phyloP scores from a whole-genome alignment of 495 filamentous ascomycete genomes.

The Penicillium atrosanguineum region DNA sequence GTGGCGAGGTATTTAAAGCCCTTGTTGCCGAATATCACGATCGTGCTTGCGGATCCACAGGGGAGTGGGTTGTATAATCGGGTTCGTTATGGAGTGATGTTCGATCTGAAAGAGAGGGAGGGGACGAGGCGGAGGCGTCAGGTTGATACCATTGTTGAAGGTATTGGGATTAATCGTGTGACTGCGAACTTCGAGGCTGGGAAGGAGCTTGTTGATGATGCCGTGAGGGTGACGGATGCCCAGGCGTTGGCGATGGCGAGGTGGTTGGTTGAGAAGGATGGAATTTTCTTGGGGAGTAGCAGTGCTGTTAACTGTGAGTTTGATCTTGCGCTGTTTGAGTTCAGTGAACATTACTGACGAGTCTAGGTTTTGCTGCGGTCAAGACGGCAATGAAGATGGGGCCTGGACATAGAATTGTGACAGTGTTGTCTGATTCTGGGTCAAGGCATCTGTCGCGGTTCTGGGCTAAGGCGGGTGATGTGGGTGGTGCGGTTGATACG shows the following conservation, averaged over 20 bases:
- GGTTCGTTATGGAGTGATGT: slow-evolving; percentile 93
- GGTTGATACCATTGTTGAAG: slow-evolving; percentile 95
- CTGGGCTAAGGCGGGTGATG: slow-evolving; percentile 76
- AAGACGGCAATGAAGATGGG: slow-evolving; percentile 73
- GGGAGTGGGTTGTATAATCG: slow-evolving; percentile 92
- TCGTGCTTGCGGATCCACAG: slow-evolving; percentile 91
- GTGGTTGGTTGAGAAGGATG: slow-evolving; percentile 94
- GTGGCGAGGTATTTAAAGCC: slow-evolving; percentile 81
- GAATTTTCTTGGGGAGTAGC: slow-evolving; percentile 90
- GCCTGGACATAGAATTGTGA: slow-evolving; percentile 79
- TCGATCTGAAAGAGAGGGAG: slow-evolving; percentile 80
- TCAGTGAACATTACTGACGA: slow-evolving; percentile 2
- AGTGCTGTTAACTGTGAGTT: slow-evolving; percentile 88
- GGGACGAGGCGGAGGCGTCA: slow-evolving; percentile 85
- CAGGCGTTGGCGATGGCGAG: slow-evolving; percentile 91
- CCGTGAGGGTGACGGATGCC: slow-evolving; percentile 84
- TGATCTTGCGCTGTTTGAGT: background rate
- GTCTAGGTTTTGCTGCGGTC: slow-evolving; percentile 73
- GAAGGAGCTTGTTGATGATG: slow-evolving; percentile 79
- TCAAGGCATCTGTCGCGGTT: slow-evolving; percentile 91
- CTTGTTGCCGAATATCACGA: slow-evolving; percentile 55
- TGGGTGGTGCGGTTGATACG: slow-evolving; percentile 56
- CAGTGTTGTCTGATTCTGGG: slow-evolving; percentile 87
- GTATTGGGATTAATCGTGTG: slow-evolving; percentile 89
- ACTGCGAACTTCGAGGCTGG: slow-evolving; percentile 91